Percentiles rank a stretch among this genome's conserved stretches.
These are phyloP conservation scores for Saccharomyces hybrid DNA, from an alignment of 1,139 yeast species.

Conservation along the genomic window DNA sequence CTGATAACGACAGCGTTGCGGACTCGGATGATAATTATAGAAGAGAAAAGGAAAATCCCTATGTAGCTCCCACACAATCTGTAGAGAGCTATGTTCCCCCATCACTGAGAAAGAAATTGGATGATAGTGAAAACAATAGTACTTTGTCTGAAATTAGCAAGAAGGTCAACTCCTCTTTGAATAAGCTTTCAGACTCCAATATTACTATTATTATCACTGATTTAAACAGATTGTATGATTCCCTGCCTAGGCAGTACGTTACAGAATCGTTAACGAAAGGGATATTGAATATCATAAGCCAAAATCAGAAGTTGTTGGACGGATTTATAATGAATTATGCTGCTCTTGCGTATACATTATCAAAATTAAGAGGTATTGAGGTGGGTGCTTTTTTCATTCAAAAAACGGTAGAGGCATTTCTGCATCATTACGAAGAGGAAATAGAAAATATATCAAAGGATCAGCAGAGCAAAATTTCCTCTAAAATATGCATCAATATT, in stretches of 20 bases:
- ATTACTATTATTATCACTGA: constrained; percentile 62
- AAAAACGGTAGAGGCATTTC: constrained; percentile 57
- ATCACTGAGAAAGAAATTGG: constrained; percentile 54
- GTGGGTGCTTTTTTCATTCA: constrained; percentile 88
- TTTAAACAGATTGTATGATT: constrained; percentile 51
- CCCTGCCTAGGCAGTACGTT: constrained; percentile 68
- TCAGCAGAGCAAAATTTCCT: constrained; percentile 9
- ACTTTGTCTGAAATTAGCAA: constrained; percentile 46
- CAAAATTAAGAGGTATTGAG: constrained; percentile 74
- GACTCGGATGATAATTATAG: constrained; percentile 30
- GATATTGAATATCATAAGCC: constrained; percentile 61
- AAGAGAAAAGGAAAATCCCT: constrained; percentile 61
- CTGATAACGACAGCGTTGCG: constrained; percentile 39
- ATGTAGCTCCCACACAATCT: constrained; percentile 58
- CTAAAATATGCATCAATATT: constrained; percentile 60
- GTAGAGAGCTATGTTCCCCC: constrained; percentile 64
- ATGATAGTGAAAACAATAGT: constrained; percentile 37
- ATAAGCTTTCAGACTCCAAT: constrained; percentile 81
- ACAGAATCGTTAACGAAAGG: constrained; percentile 59
- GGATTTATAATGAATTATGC: constrained; percentile 76
- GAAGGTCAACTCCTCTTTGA: constrained; percentile 70
- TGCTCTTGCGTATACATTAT: constrained; percentile 65
- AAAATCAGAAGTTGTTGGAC: constrained; percentile 59
- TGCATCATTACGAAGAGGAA: constrained; percentile 34
- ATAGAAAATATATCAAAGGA: constrained; percentile 24